Evolutionary conservation across 176 grass and related monocot species (phyloP).

Genomic region (Pontederia crassipes): DNA sequence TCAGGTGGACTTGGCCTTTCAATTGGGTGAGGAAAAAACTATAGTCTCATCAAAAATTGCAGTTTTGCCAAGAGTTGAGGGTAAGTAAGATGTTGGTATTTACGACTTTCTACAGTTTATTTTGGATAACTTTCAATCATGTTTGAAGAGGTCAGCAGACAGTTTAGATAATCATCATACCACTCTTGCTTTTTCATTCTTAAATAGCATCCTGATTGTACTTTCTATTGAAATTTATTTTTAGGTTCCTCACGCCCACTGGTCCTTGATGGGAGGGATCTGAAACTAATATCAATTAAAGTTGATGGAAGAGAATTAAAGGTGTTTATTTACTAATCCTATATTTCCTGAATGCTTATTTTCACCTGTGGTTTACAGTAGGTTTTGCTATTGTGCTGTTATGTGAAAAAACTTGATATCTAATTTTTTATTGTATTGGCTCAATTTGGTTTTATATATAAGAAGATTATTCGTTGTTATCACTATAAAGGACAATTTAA

Average conservation of each 20-base stretch:
- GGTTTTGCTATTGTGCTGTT: too few relatives aligned
- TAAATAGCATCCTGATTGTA: not conserved
- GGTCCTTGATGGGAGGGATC: conserved; percentile 66
- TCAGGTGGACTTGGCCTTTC: conserved; percentile 82
- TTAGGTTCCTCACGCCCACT: conserved; percentile 49
- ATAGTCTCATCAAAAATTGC: conserved; percentile 77
- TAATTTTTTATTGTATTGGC: too few relatives aligned
- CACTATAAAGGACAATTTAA: too few relatives aligned
- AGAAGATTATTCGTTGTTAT: too few relatives aligned
- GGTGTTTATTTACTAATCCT: conserved; percentile 26
- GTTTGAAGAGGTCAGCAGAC: too few relatives aligned
- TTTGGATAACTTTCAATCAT: too few relatives aligned
- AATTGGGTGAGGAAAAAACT: conserved; percentile 88
- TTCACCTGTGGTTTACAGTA: not conserved
- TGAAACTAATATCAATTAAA: conserved; percentile 93
- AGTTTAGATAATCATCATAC: too few relatives aligned
- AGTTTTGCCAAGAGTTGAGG: conserved; percentile 65
- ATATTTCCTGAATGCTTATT: not conserved
- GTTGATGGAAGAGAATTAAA: conserved; percentile 67
- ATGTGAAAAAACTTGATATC: too few relatives aligned
- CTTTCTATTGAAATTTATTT: conserved; percentile 6
- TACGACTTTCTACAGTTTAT: not conserved
- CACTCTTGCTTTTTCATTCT: too few relatives aligned
- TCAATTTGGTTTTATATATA: too few relatives aligned
- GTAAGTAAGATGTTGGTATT: conserved; percentile 23